These are phyloP conservation scores for Syncephalis plumigaleata DNA, from an alignment of 371 early-diverging fungal genomes.

Conservation along the genomic window DNA sequence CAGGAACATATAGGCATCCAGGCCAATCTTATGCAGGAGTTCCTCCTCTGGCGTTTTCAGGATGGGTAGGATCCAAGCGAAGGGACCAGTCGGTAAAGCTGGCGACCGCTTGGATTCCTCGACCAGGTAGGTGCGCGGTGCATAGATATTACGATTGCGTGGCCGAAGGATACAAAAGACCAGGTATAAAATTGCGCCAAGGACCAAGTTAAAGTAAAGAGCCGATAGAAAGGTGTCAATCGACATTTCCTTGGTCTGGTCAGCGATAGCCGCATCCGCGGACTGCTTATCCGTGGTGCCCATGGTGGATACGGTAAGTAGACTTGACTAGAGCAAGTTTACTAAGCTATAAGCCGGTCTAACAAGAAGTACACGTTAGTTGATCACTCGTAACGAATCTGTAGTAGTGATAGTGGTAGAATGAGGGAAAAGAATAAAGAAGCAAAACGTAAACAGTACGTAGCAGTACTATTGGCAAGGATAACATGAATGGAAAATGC, in stretches of 20 bases:
- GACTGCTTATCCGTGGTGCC: no score
- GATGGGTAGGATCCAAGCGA: constrained; percentile 39
- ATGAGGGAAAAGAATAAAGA: no score
- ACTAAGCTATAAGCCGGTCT: no score
- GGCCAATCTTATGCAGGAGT: constrained; percentile 37
- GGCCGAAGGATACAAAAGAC: constrained; percentile 43
- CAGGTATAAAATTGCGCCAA: constrained; percentile 29
- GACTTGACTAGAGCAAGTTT: no score
- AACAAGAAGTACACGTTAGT: no score
- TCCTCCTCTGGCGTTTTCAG: constrained; percentile 32
- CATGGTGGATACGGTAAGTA: no score
- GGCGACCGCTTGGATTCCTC: constrained; percentile 37
- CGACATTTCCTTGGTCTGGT: constrained; percentile 15
- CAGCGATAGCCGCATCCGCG: background rate
- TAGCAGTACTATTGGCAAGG: no score
- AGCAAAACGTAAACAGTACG: no score
- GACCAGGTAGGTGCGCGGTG: constrained; percentile 48
- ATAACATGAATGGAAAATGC: no score
- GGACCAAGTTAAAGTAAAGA: constrained; percentile 38
- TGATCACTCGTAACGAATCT: no score
- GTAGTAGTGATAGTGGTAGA: no score
- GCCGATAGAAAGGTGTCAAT: constrained; percentile 41
- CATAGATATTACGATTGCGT: constrained; percentile 37
- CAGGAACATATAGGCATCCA: constrained; percentile 68
- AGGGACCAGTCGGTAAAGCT: constrained; percentile 21